Evolutionary conservation across 225 moss, liverwort and hornwort genomes (phyloP), one percentile per base, ranked within the genome.

Genomic region (Polytrichum commune): DNA sequence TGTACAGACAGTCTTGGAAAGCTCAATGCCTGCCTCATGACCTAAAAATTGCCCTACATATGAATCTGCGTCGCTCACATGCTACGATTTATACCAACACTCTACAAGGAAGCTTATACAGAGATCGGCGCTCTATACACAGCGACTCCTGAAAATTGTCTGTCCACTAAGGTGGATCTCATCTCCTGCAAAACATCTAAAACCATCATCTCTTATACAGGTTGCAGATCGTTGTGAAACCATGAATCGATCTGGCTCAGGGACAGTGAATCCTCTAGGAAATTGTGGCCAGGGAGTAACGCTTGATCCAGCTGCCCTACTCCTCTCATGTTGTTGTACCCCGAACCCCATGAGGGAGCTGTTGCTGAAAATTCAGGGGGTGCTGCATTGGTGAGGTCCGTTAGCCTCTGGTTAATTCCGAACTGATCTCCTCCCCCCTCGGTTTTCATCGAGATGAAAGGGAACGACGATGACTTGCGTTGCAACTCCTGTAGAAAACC

Each of bases 21-120:
- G 27, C 54, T 60, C 69, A 70, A 70, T 70, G n/a, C 69, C 57
- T 70, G 69, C 69, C 69, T 70, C 60, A 70, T 58, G 29, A 27
- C 55, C 28, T 6, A 32, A 30, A 55, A 25, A 56, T 58, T 58
- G 22, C 27, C 69, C 55, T 25, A 69, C 25, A 54, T 5, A 58
- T 23, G 9, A 24, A 9, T 58, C 58, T 24, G 58, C 6, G 22
- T 23, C 24, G 3, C 6, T 24, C 20, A 58, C 20, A 20, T n/a
- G 22, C 20, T 58, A 24, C 58, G 9, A 69, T 23, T 58, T 58
- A 58, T 20, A 58, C 20, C 58, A 20, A 22, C 58, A 58, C 54
- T 54, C 25, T 25, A 69, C 35, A n/a, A 22, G 69, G 29, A 30
- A 60, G 26, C 28, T 22, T 70, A 35, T 1, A 60, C 57, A 57